These are phyloP conservation scores for Clonostachys byssicola DNA, from an alignment of 2,329 filamentous ascomycete genomes.

Conservation along the genomic window DNA sequence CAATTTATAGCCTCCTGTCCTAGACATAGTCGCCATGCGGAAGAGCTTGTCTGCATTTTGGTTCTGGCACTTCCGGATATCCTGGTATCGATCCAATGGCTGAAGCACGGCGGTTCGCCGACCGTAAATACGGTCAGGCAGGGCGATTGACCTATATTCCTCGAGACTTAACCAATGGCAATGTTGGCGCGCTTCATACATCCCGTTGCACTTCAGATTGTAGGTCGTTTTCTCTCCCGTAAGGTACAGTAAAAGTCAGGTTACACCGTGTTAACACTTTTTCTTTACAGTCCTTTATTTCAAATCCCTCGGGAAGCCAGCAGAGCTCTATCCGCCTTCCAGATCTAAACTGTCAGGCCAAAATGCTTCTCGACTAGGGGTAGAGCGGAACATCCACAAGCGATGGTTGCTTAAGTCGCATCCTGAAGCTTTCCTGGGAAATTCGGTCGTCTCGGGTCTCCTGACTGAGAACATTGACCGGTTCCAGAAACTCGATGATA, in stretches of 20 bases:
- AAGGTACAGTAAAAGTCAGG: background rate
- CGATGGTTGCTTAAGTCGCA: conserved; percentile 46
- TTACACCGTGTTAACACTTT: background rate
- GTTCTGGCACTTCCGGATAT: too few relatives aligned
- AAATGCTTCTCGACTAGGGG: conserved; percentile 16
- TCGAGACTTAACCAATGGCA: conserved; percentile 9
- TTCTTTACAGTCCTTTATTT: conserved; percentile 20
- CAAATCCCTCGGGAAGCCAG: conserved; percentile 20
- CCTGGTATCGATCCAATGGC: conserved; percentile 23
- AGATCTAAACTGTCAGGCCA: conserved; percentile 12
- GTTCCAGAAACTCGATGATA: conserved; percentile 17
- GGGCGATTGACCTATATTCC: conserved; percentile 24
- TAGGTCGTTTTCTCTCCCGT: conserved; percentile 9
- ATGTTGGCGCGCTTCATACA: conserved; percentile 20
- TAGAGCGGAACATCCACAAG: conserved; percentile 27
- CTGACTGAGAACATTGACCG: conserved; percentile 29
- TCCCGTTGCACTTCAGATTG: conserved; percentile 17
- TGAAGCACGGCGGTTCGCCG: conserved; percentile 22
- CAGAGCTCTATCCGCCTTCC: conserved; percentile 26
- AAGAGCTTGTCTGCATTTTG: conserved; percentile 3
- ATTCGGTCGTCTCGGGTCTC: conserved; percentile 18
- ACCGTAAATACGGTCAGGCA: conserved; percentile 24
- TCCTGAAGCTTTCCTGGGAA: conserved; percentile 43
- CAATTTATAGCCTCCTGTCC: too few relatives aligned
- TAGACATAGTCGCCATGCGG: conserved; percentile 20